phyloP scores from a whole-genome alignment of 2,329 filamentous ascomycete species.

The Byssoonygena ceratinophila region DNA sequence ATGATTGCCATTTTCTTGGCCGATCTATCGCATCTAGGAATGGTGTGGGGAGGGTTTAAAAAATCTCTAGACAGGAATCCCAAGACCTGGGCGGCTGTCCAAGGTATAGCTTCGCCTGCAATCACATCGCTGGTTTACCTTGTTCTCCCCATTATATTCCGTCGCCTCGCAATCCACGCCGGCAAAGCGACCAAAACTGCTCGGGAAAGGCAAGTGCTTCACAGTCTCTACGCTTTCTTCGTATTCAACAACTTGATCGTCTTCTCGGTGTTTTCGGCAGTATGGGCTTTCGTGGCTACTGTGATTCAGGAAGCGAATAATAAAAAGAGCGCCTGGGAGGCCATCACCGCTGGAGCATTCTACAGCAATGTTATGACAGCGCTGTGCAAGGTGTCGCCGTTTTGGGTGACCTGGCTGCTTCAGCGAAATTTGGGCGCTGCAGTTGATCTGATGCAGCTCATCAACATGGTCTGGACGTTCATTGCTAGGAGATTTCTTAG shows the following conservation, averaged over 20 bases:
- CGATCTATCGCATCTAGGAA: slow-evolving; percentile 68
- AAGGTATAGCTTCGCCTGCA: slow-evolving; percentile 83
- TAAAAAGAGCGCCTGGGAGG: slow-evolving; percentile 55
- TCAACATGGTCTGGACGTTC: slow-evolving; percentile 73
- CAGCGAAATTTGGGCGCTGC: slow-evolving; percentile 88
- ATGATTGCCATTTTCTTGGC: slow-evolving; percentile 89
- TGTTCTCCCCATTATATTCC: slow-evolving; percentile 80
- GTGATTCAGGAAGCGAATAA: slow-evolving; percentile 51
- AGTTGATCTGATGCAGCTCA: slow-evolving; percentile 83
- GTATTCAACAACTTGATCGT: slow-evolving; percentile 93
- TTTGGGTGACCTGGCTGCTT: slow-evolving; percentile 88
- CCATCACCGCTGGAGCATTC: slow-evolving; percentile 55
- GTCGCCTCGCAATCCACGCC: slow-evolving; percentile 67
- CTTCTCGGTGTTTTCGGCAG: slow-evolving; percentile 79
- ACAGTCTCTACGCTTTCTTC: slow-evolving; percentile 89
- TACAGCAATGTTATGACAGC: slow-evolving; percentile 57
- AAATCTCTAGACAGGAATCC: slow-evolving; percentile 51
- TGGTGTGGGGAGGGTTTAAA: slow-evolving; percentile 68
- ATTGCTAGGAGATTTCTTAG: slow-evolving; percentile 73
- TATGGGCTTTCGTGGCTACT: slow-evolving; percentile 61
- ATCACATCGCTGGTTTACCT: slow-evolving; percentile 81
- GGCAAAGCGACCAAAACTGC: slow-evolving; percentile 89
- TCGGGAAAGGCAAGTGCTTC: slow-evolving; percentile 79
- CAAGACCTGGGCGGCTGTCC: slow-evolving; percentile 70
- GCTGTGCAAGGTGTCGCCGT: slow-evolving; percentile 71